Percentiles rank a stretch among this genome's conserved stretches.
These are phyloP conservation scores for Chlamydomonas eustigma DNA, from an alignment of 139 green algal genomes.

Conservation along the genomic window DNA sequence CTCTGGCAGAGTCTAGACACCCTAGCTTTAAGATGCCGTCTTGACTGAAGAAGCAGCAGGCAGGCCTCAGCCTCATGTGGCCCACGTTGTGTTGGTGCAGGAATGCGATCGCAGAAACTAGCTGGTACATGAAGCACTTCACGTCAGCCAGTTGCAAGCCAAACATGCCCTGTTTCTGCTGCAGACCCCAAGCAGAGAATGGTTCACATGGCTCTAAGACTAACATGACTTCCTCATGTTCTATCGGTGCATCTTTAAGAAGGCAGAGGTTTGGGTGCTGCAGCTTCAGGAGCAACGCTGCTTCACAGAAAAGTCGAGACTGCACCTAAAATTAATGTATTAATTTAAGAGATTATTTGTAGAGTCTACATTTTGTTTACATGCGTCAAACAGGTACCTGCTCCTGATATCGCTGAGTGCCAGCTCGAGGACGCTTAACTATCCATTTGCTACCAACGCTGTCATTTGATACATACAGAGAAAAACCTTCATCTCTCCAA, in stretches of 20 bases:
- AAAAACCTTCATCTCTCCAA: too few relatives aligned
- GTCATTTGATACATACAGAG: too few relatives aligned
- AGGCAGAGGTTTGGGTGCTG: neutral
- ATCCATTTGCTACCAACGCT: too few relatives aligned
- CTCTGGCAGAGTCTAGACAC: neutral
- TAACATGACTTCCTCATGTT: neutral
- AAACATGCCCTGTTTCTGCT: neutral
- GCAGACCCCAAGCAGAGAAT: neutral
- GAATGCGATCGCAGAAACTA: neutral
- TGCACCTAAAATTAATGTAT: neutral
- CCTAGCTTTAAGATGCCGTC: neutral
- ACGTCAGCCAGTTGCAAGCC: neutral
- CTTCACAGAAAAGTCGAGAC: neutral
- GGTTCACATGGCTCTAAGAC: neutral
- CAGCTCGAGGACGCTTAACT: too few relatives aligned
- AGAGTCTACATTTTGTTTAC: too few relatives aligned
- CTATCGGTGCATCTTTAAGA: neutral
- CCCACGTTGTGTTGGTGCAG: neutral
- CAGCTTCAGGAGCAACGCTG: neutral
- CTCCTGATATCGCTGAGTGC: too few relatives aligned
- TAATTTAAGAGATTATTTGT: neutral
- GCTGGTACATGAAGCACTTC: slow-evolving; percentile 3
- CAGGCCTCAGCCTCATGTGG: neutral
- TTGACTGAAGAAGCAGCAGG: neutral
- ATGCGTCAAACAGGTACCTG: too few relatives aligned